Base-by-base conservation (phyloP, 768 basidiomycete species). In the Serpula lacrymans region DNA sequence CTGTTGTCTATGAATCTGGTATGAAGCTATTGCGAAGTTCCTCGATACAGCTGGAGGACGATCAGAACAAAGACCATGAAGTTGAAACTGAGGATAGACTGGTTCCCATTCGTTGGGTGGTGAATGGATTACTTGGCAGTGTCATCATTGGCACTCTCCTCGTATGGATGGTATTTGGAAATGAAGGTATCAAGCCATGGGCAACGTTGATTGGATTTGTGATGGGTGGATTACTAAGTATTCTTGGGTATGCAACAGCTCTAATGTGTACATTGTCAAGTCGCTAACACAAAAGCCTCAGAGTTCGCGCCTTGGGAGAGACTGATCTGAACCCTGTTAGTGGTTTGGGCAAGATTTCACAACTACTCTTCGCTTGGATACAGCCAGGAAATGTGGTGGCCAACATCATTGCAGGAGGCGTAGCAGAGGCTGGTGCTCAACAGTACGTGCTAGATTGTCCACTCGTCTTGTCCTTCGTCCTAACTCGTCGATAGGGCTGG, bases 301-400 rank as follows among this genome's bases (percentile, higher is more conserved):
- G 90, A 7, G 94, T 98, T 11, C 81, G 94, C 32, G 94, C 95
- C 1, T 65, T 98, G 24, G 95, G 95, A 39, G 94, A 97, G 66
- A 98, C 95, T 3, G 95, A 98, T 59, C 66, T 98, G 26, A 91
- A 90, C 54, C 89, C 89, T 0, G 90, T 93, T 27, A 88, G 88
- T 30, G 95, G 93, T 1, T 71, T 97, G 25, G 95, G 95, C 2
- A 98, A 98, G 62, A 83, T 97, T 47, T 91, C 88, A 16, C 95
- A 98, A 54, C 71, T 98, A 13, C 71, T 96, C 44, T 98, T 98
- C 52, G 93, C 93, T 6, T 84, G 94, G 72, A 76, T 96, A 28
- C 91, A 94, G 55, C 92, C 93, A 2, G 88, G 90, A 17, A 95
- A 95, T 54, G 80, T 96, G 14, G 90, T 96, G n/a, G 95, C 95